Base-by-base conservation (phyloP, 805 yeast genomes). In the Cyberlindnera maclurae region DNA sequence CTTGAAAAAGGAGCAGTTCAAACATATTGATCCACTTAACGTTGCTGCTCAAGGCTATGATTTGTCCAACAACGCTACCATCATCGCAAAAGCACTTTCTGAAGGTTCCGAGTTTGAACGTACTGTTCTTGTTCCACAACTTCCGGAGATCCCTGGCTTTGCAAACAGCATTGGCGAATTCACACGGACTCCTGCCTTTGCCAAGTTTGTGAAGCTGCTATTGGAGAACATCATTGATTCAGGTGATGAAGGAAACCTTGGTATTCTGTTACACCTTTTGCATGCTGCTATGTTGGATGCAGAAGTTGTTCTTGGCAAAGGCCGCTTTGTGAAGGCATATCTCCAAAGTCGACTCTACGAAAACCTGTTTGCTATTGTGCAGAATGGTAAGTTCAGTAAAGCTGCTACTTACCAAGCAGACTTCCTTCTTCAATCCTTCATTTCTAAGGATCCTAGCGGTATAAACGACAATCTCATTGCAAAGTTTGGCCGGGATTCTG, bases 281-380 rank as follows among this genome's bases (percentile, higher is more conserved):
- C 87, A 83, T 60, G 89, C 84, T 5, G 64, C 79, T 7, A 51
- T 82, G 15, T 50, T 63, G 22, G 82, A 78, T 51, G 70, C 69
- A 38, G 77, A 71, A 9, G 33, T 47, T 20, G 45, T 63, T 3
- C 57, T 65, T 45, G 80, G 77, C 1, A 40, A 53, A 9, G 39
- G 52, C 2, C 61, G 69, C 31, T 46, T 70, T 17, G 64, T 69
- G 26, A 69, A 68, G n/a, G 50, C 60, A 3, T 77, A 72, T 43
- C 57, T 73, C n/a, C 60, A 63, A 17, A 9, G 13, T 7, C 18
- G 15, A 12, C 72, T 75, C 33, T 17, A 26, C 15, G 32, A 31
- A 3, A 39, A 39, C 2, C 40, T 45, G 8, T 59, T 79, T 36
- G 61, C 73, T 1, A 65, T 80, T 32, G 63, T 68, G 7, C 73